Evolutionary conservation across 1,139 yeast genomes (phyloP).

Genomic region (Pichia sp.): DNA sequence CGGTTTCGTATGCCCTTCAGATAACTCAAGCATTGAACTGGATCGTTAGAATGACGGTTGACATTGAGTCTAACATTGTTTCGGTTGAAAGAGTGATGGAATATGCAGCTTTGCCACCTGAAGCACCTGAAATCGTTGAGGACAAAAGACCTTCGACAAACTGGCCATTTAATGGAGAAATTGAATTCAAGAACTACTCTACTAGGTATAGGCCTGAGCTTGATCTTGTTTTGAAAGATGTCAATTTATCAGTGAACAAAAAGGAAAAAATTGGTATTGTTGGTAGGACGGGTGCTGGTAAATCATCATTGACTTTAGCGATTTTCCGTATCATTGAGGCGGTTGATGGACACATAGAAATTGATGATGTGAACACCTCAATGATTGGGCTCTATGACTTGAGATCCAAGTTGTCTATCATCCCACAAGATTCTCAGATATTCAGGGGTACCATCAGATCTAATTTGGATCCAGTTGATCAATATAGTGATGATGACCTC

Average conservation of each 20-base stretch:
- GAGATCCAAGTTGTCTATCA: slow-evolving; percentile 80
- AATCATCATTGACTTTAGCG: slow-evolving; percentile 85
- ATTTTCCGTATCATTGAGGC: slow-evolving; percentile 88
- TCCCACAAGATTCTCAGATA: slow-evolving; percentile 96
- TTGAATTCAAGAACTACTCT: slow-evolving; percentile 69
- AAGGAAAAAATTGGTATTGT: slow-evolving; percentile 92
- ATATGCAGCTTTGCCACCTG: slow-evolving; percentile 68
- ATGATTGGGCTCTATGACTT: slow-evolving; percentile 76
- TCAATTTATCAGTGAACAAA: slow-evolving; percentile 64
- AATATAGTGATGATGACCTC: slow-evolving; percentile 66
- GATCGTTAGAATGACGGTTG: slow-evolving; percentile 98
- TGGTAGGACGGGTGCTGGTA: slow-evolving; percentile 97
- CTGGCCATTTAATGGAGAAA: slow-evolving; percentile 81
- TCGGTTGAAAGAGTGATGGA: slow-evolving; percentile 94
- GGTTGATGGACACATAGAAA: slow-evolving; percentile 61
- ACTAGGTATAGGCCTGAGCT: slow-evolving; percentile 83
- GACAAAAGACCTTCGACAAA: slow-evolving; percentile 59
- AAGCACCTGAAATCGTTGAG: slow-evolving; percentile 76
- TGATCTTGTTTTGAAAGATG: slow-evolving; percentile 72
- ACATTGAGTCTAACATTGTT: slow-evolving; percentile 93
- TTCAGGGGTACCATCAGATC: slow-evolving; percentile 88
- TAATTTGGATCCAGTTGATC: slow-evolving; percentile 80
- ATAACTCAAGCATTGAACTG: slow-evolving; percentile 91
- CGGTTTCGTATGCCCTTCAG: slow-evolving; percentile 88
- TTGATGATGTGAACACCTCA: slow-evolving; percentile 69